Conservation (phyloP, 2,329 filamentous ascomycete species). For the Chrysoporthe puriensis region DNA sequence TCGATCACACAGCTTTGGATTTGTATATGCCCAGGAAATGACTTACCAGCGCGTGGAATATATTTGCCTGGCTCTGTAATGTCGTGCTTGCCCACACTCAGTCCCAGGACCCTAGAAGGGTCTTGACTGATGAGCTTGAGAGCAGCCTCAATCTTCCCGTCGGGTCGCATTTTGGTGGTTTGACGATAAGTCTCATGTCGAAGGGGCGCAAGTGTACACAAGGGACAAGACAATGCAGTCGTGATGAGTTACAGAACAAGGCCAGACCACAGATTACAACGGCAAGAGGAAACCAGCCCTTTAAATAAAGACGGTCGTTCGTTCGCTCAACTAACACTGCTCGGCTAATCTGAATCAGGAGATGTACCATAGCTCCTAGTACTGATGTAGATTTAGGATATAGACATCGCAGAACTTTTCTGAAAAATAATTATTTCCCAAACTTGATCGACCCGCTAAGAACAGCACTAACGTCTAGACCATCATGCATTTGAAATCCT, state of each 20-base stretch:
- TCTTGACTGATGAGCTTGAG: conserved; percentile 19
- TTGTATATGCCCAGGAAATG: too few species aligned
- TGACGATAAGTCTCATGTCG: neutral
- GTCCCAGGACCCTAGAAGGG: conserved; percentile 23
- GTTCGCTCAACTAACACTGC: neutral
- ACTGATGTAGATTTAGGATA: too few species aligned
- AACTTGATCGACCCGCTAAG: too few species aligned
- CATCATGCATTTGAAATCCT: too few species aligned
- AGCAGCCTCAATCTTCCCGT: conserved; percentile 18
- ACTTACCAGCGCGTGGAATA: conserved; percentile 21
- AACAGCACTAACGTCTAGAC: too few species aligned
- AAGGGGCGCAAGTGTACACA: neutral
- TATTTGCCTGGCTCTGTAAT: conserved; percentile 19
- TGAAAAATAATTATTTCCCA: too few species aligned
- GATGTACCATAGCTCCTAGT: too few species aligned
- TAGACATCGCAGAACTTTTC: too few species aligned
- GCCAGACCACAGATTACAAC: neutral
- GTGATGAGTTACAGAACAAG: neutral
- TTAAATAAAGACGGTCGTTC: neutral
- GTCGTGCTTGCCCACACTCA: conserved; percentile 19
- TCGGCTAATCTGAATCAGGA: too few species aligned
- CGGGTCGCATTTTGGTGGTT: conserved; percentile 18
- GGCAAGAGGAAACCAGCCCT: neutral
- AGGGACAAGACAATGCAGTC: neutral
- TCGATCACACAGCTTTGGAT: too few species aligned